These are phyloP conservation scores for Paraconiothyrium brasiliense DNA, from an alignment of 2,329 filamentous ascomycete species.

Conservation along the genomic window DNA sequence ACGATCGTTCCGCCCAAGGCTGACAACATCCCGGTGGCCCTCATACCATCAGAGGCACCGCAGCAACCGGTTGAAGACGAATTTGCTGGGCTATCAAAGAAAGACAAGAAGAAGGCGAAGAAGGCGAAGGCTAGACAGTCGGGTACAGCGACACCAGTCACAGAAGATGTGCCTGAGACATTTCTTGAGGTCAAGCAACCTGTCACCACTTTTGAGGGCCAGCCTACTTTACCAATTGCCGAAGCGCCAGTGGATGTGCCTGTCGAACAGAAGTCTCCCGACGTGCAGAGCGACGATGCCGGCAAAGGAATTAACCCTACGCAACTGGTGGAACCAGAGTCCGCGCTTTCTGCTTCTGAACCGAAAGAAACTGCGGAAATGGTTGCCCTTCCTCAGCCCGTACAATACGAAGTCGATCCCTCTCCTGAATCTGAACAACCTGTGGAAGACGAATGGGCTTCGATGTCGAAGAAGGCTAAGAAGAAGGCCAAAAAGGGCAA, in stretches of 20 bases:
- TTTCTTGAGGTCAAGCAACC: constrained; percentile 14
- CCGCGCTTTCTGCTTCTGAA: background rate
- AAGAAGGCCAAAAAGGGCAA: constrained; percentile 38
- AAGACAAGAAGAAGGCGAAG: constrained; percentile 44
- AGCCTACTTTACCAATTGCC: background rate
- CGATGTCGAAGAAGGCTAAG: constrained; percentile 30
- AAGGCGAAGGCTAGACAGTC: constrained; percentile 36
- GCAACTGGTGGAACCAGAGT: background rate
- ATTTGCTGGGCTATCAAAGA: constrained; percentile 27
- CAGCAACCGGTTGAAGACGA: constrained; percentile 15
- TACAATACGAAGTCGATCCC: background rate
- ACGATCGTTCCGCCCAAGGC: constrained; percentile 1
- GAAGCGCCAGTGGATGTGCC: background rate
- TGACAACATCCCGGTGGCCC: background rate
- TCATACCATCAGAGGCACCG: background rate
- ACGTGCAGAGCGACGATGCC: background rate
- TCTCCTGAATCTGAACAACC: constrained; percentile 5
- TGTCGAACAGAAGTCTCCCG: background rate
- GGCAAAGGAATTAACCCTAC: no score
- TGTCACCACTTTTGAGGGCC: background rate
- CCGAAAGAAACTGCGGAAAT: background rate
- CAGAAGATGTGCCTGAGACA: constrained; percentile 19
- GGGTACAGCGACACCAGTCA: constrained; percentile 25
- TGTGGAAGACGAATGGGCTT: constrained; percentile 19
- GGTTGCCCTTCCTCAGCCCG: background rate